A percentile compares a stretch with the other conserved stretches of the same genome.
phyloP scores from a whole-genome alignment of 73 alveolate species.

The Breviolum minutum region DNA sequence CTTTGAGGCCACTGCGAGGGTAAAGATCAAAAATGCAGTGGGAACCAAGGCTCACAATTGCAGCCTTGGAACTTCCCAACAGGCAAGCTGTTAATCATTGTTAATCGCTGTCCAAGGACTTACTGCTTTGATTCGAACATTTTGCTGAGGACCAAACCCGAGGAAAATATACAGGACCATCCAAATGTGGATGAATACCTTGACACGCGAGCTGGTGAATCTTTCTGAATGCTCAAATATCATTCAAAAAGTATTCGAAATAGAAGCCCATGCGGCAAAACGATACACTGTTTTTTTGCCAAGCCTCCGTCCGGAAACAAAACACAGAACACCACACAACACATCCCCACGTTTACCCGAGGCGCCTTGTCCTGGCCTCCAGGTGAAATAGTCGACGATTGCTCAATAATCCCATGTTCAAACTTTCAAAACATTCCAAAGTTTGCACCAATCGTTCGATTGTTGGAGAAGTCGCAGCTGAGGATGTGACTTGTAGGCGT shows the following conservation, averaged over 20 bases:
- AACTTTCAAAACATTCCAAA: too few relatives aligned
- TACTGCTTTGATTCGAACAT: too few relatives aligned
- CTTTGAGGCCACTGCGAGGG: slow-evolving; percentile 29
- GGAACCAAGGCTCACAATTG: slow-evolving; percentile 72
- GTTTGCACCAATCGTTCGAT: too few relatives aligned
- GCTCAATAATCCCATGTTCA: too few relatives aligned
- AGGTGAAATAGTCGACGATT: neutral
- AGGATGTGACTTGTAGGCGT: slow-evolving; percentile 27
- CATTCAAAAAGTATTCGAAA: neutral
- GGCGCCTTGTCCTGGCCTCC: slow-evolving; percentile 62
- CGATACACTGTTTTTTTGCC: too few relatives aligned
- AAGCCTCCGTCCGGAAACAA: too few relatives aligned
- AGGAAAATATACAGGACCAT: slow-evolving; percentile 88
- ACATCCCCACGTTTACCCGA: neutral
- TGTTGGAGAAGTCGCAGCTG: neutral
- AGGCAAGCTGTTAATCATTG: neutral
- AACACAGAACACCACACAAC: neutral
- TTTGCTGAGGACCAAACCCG: slow-evolving; percentile 14
- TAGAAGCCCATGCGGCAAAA: too few relatives aligned
- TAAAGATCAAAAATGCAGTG: slow-evolving; percentile 78
- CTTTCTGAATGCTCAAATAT: neutral
- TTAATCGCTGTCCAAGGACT: too few relatives aligned
- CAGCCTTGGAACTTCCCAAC: slow-evolving; percentile 12
- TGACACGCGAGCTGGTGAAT: neutral
- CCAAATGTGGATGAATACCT: slow-evolving; percentile 87